Evolutionary conservation across 176 grass and related monocot species (phyloP).

Genomic region (Avena atlantica): DNA sequence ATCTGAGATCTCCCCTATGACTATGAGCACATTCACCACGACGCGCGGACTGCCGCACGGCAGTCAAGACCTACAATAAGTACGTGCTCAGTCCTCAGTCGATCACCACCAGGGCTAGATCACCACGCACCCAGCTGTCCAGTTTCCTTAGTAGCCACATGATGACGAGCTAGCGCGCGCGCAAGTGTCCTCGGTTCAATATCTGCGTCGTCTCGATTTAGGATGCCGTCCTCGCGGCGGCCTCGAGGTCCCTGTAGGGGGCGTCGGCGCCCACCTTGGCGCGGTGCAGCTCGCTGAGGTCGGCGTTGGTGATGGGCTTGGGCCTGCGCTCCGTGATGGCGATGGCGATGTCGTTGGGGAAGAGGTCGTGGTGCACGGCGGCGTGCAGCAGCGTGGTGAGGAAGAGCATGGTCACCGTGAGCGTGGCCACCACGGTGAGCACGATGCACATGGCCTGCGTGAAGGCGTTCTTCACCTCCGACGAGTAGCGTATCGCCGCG

Average conservation of each 20-base stretch:
- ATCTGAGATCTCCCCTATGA: not conserved
- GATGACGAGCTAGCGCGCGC: not conserved
- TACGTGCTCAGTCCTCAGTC: not conserved
- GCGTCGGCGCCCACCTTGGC: not conserved
- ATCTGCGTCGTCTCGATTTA: not conserved
- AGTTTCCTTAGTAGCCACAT: not conserved
- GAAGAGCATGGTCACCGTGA: slow-evolving; percentile 60
- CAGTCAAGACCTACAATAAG: not conserved
- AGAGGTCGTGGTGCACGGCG: slow-evolving; percentile 70
- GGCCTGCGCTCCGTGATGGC: slow-evolving; percentile 67
- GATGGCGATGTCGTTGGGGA: slow-evolving; percentile 98
- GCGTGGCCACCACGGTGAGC: slow-evolving; percentile 59
- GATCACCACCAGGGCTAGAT: not conserved
- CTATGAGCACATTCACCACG: not conserved
- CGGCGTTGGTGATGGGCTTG: slow-evolving; percentile 25
- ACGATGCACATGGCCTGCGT: slow-evolving; percentile 69
- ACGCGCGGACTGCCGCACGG: not conserved
- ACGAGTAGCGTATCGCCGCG: slow-evolving; percentile 78
- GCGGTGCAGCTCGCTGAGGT: not conserved
- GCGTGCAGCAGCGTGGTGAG: slow-evolving; percentile 82
- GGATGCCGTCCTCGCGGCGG: not conserved
- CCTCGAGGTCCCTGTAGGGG: slow-evolving; percentile 25
- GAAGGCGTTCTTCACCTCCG: slow-evolving; percentile 77
- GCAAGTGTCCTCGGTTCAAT: not conserved
- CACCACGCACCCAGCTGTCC: too few relatives aligned